Conservation (phyloP, 164 flowering plant species). For the Dillenia turbinata region DNA sequence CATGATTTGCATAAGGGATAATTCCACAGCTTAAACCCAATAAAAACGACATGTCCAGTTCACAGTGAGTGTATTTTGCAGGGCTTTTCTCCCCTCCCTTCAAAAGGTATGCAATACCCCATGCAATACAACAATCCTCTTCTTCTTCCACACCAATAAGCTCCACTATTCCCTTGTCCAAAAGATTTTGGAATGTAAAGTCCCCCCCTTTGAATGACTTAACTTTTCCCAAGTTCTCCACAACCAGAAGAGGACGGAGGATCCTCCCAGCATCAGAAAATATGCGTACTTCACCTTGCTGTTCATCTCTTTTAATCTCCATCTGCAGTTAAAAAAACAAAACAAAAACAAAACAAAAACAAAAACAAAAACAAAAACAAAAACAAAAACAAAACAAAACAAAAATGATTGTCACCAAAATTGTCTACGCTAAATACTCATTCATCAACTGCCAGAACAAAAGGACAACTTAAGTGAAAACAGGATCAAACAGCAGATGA, state of each 20-base stretch:
- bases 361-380: background rate
- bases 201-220: constrained; percentile 41
- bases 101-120: constrained; percentile 58
- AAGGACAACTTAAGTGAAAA: no score
- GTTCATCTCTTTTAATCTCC: constrained; percentile 76
- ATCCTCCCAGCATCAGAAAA: constrained; percentile 88
- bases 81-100: constrained; percentile 28
- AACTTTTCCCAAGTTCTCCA: constrained; percentile 56
- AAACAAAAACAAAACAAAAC: background rate
- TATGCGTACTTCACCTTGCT: constrained; percentile 68
- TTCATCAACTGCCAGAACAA: no score
- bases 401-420: background rate
- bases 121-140: constrained; percentile 79
- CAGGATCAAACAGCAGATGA: no score
- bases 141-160: constrained; percentile 89
- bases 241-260: constrained; percentile 81
- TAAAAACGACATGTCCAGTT: constrained; percentile 69
- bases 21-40: constrained; percentile 85
- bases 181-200: constrained; percentile 46
- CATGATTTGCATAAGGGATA: constrained; percentile 90
- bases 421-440: no score
- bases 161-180: constrained; percentile 69
- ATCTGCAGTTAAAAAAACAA: constrained; percentile 36
- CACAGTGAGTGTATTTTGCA: constrained; percentile 69
- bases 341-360: background rate